These are phyloP conservation scores for Xenoacremonium recifei DNA, from an alignment of 2,329 filamentous ascomycete species.

Conservation along the genomic window DNA sequence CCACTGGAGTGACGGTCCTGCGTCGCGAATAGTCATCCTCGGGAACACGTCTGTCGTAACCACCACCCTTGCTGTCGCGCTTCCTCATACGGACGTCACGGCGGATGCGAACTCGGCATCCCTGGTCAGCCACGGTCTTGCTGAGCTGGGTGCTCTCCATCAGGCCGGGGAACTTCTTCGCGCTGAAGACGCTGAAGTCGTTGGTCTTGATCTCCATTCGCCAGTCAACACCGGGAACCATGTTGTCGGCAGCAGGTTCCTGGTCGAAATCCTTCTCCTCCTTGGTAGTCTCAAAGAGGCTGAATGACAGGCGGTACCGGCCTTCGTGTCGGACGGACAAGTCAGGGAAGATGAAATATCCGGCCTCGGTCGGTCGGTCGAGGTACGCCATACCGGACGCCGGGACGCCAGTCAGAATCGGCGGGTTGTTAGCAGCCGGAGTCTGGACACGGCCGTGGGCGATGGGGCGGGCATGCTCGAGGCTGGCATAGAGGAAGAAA, in stretches of 20 bases:
- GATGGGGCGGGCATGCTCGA: conserved; percentile 82
- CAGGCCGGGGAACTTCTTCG: conserved; percentile 96
- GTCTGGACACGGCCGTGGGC: conserved; percentile 74
- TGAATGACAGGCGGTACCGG: conserved; percentile 86
- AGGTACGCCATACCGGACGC: conserved; percentile 96
- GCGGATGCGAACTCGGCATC: conserved; percentile 91
- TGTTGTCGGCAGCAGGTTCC: conserved; percentile 42
- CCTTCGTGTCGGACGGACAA: conserved; percentile 95
- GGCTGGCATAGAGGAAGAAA: conserved; percentile 93
- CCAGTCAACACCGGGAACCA: conserved; percentile 67
- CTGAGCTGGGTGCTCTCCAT: conserved; percentile 87
- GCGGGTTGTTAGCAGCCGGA: conserved; percentile 66
- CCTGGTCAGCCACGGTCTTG: conserved; percentile 91
- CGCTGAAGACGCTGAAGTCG: conserved; percentile 87
- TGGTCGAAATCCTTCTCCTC: conserved; percentile 75
- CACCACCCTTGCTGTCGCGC: conserved; percentile 65
- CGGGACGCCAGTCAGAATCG: conserved; percentile 89
- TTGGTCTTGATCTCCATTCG: conserved; percentile 86
- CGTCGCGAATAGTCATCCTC: conserved; percentile 59
- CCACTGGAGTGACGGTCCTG: conserved; percentile 34
- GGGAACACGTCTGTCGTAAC: conserved; percentile 56
- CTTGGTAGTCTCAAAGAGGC: conserved; percentile 91
- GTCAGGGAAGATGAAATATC: conserved; percentile 98
- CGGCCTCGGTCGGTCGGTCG: conserved; percentile 75
- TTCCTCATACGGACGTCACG: conserved; percentile 92